Evolutionary conservation across 805 yeast species (phyloP), one percentile per base, ranked within the genome.

Genomic region (Saccharomycopsis schoenii): DNA sequence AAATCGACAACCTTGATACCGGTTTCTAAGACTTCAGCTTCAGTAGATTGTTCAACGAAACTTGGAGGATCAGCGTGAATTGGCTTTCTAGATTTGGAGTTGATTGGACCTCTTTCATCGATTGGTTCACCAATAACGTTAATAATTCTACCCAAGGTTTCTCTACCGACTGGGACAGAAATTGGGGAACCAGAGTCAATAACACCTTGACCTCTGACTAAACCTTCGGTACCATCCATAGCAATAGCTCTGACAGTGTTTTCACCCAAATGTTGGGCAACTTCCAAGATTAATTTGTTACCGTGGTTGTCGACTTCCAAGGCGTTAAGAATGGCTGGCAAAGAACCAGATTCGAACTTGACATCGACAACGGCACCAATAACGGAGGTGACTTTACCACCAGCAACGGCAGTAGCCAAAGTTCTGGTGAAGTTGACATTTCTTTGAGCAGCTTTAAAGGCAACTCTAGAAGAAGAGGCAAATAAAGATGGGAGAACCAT

Each of bases 191-290:
- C 99, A 68, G 98, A 92, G 83, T 94, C 99, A 68, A 74, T 68
- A 72, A 94, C 99, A 64, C 80, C 61, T 74, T 88, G 86, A 79
- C 99, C 99, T 85, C 99, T 93, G 72, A 91, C 97, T 74, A 94
- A 86, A 90, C 99, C 99, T 80, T 93, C 98, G 71, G 99, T 94
- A 89, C 98, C 98, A 80, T 94, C 99, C 99, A 94, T 94, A 76
- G 99, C 98, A 88, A 94, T 94, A 77, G 99, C 88, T 88, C 99
- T 93, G 77, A 94, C 98, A 72, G 98, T 88, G 89, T 91, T 91
- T 84, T 94, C 98, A 85, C 99, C 99, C 79, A 94, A 86, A 81
- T 94, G 99, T 84, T 94, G 99, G 73, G 99, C 94, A 72, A 94
- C 99, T 83, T 94, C 99, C 73, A 94, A 85, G 69, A 94, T 91